Evolutionary conservation across 2,329 filamentous ascomycete species (phyloP).

Genomic region (Sporothrix pallida): DNA sequence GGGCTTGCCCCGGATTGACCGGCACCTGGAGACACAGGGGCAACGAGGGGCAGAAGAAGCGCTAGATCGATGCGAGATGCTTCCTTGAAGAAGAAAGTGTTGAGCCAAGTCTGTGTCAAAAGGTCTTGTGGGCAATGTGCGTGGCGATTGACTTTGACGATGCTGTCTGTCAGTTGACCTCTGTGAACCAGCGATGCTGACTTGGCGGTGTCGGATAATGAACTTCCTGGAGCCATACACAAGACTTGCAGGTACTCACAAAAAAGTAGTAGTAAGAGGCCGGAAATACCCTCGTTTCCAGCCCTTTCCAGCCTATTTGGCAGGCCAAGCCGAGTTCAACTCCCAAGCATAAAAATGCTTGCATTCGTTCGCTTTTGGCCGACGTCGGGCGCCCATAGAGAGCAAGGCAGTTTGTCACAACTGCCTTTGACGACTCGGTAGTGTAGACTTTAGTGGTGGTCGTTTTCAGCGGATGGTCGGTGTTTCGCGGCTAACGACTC

Average conservation of each 20-base stretch:
- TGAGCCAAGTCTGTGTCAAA: not conserved
- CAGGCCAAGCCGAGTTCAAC: not conserved
- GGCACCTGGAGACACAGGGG: not conserved
- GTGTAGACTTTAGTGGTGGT: not conserved
- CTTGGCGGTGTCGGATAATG: conserved; percentile 21
- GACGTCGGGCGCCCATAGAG: not conserved
- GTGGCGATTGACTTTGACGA: not conserved
- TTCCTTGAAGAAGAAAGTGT: conserved; percentile 3
- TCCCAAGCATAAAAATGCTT: not conserved
- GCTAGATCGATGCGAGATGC: conserved; percentile 5
- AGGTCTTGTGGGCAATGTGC: not conserved
- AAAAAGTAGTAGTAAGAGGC: not conserved
- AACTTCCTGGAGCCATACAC: conserved; percentile 5
- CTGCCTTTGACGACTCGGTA: not conserved
- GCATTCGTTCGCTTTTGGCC: not conserved
- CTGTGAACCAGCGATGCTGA: not conserved
- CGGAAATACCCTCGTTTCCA: not conserved
- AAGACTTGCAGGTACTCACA: too few species aligned
- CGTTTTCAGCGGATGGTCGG: not conserved
- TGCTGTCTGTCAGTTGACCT: not conserved
- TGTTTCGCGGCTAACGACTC: not conserved
- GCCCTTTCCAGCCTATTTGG: not conserved
- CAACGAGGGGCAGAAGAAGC: not conserved
- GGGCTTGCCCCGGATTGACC: conserved; percentile 9
- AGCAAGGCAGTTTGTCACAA: not conserved